A percentile compares a stretch with the other conserved stretches of the same genome.
These are phyloP conservation scores for Candida verbasci DNA, from an alignment of 805 yeast genomes.

Conservation along the genomic window DNA sequence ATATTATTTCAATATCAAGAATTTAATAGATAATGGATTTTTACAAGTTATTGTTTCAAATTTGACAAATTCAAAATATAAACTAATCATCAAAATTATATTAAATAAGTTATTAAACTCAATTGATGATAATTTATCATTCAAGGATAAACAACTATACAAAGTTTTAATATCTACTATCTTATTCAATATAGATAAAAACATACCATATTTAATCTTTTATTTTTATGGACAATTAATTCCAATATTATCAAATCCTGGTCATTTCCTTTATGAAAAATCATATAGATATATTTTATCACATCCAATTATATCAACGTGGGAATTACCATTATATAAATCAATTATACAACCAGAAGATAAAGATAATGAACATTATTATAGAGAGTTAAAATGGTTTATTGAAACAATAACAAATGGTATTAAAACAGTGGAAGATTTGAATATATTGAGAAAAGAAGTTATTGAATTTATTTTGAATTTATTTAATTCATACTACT, in stretches of 20 bases:
- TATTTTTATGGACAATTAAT: constrained; percentile 51
- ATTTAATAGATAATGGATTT: constrained; percentile 52
- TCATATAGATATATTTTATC: constrained; percentile 61
- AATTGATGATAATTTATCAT: constrained; percentile 17
- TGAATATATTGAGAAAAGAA: constrained; percentile 49
- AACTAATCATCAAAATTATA: constrained; percentile 39
- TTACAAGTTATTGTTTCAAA: constrained; percentile 48
- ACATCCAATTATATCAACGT: constrained; percentile 41
- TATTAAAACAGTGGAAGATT: constrained; percentile 45
- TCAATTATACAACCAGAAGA: constrained; percentile 22
- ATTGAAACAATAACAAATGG: constrained; percentile 46
- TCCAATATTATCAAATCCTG: constrained; percentile 61
- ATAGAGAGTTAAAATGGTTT: constrained; percentile 65
- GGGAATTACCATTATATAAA: constrained; percentile 45
- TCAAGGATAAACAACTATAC: constrained; percentile 52
- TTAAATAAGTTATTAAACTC: constrained; percentile 42
- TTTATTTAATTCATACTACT: constrained; percentile 48
- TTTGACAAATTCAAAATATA: constrained; percentile 32
- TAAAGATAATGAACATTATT: constrained; percentile 45
- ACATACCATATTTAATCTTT: constrained; percentile 48
- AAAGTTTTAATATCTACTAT: constrained; percentile 50
- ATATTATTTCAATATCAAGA: constrained; percentile 48
- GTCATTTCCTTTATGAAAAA: constrained; percentile 70
- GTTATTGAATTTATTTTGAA: constrained; percentile 67
- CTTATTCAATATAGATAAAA: constrained; percentile 28